Percentiles rank a stretch among this genome's conserved stretches.
phyloP scores from a whole-genome alignment of 345 rosid genomes.

The Carallia pectinifolia region DNA sequence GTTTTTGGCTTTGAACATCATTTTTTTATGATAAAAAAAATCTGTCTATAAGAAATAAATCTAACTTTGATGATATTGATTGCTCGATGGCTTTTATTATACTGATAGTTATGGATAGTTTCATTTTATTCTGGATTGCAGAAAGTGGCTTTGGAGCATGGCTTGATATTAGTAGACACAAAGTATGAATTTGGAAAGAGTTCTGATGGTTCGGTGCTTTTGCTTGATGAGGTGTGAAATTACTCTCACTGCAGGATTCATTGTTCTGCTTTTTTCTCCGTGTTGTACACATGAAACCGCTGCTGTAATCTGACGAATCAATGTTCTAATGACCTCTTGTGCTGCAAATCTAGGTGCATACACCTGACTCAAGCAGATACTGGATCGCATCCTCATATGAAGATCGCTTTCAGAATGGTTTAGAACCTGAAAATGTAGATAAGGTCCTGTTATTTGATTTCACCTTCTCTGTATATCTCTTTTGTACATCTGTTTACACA shows the following conservation, averaged over 20 bases:
- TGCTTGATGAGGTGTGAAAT: slow-evolving; percentile 83
- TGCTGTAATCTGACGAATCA: background rate
- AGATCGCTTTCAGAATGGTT: slow-evolving; percentile 59
- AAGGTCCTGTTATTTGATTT: slow-evolving; percentile 42
- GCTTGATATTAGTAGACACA: slow-evolving; percentile 88
- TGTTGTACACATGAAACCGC: background rate
- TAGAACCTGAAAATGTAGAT: slow-evolving; percentile 92
- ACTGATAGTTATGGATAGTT: background rate
- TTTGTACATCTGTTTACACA: background rate
- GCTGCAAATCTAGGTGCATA: slow-evolving; percentile 64
- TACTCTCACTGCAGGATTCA: background rate
- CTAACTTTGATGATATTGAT: background rate
- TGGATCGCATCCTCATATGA: slow-evolving; percentile 85
- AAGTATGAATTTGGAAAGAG: slow-evolving; percentile 92
- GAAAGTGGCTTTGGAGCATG: slow-evolving; percentile 80
- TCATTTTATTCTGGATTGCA: slow-evolving; percentile 33
- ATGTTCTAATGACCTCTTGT: slow-evolving; percentile 5
- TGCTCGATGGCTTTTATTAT: background rate
- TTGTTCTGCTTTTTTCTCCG: background rate
- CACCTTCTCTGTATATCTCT: background rate
- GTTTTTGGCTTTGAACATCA: too few species aligned
- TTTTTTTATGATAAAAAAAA: too few species aligned
- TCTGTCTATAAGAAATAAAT: too few species aligned
- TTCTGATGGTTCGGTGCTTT: slow-evolving; percentile 69
- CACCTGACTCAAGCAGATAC: slow-evolving; percentile 96